phyloP scores from a whole-genome alignment of 129 eudicot species.

The Flaveria sonorensis region DNA sequence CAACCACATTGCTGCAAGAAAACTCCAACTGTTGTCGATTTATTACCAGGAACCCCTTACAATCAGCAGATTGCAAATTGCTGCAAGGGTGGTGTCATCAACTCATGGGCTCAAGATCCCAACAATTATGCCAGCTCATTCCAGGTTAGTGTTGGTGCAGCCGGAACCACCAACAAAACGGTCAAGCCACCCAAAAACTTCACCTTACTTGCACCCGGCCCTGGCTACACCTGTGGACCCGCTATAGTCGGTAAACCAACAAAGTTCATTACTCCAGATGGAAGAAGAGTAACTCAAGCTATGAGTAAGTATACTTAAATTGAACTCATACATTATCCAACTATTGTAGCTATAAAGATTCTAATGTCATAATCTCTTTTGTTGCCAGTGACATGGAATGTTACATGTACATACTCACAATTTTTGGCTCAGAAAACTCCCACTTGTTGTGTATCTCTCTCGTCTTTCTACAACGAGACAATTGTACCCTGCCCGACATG shows the following conservation, averaged over 20 bases:
- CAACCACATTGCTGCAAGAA: slow-evolving; percentile 89
- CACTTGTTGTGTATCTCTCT: slow-evolving; percentile 88
- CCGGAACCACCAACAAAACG: slow-evolving; percentile 88
- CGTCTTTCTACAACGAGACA: slow-evolving; percentile 88
- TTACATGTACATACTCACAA: slow-evolving; percentile 91
- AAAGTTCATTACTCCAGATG: slow-evolving; percentile 60
- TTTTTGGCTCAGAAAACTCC: slow-evolving; percentile 94
- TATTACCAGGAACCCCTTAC: slow-evolving; percentile 89
- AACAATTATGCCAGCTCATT: slow-evolving; percentile 70
- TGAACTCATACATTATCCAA: background rate
- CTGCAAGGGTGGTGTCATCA: slow-evolving; percentile 91
- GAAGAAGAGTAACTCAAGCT: slow-evolving; percentile 88
- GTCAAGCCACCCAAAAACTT: slow-evolving; percentile 83
- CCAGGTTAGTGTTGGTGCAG: slow-evolving; percentile 84
- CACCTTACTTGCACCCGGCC: slow-evolving; percentile 85
- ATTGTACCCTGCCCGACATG: slow-evolving; percentile 91
- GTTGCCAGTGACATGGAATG: slow-evolving; percentile 94
- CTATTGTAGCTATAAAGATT: background rate
- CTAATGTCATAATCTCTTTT: slow-evolving; percentile 18
- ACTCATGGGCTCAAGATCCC: slow-evolving; percentile 90
- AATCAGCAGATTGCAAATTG: slow-evolving; percentile 92
- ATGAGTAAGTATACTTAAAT: slow-evolving; percentile 68
- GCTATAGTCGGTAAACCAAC: slow-evolving; percentile 72
- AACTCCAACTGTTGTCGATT: slow-evolving; percentile 75
- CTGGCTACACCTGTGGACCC: slow-evolving; percentile 95